A percentile compares a stretch with the other conserved stretches of the same genome.
Evolutionary conservation across 371 early-diverging fungal species (phyloP).

Genomic region (Edhazardia aedis): DNA sequence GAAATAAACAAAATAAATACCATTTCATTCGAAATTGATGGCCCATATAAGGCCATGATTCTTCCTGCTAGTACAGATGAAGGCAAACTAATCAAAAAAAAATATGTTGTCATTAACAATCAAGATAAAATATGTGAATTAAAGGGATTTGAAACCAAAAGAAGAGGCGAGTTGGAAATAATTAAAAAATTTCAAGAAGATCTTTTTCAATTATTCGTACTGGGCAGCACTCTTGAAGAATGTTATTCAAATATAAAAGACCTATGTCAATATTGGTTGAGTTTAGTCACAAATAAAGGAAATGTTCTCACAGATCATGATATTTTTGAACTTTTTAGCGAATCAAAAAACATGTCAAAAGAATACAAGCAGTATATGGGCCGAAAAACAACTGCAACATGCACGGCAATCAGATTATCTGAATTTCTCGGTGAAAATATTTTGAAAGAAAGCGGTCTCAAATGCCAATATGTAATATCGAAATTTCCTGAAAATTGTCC

Average conservation of each 20-base stretch:
- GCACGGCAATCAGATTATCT: constrained; percentile 74
- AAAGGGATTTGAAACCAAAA: constrained; percentile 93
- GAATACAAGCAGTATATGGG: constrained; percentile 62
- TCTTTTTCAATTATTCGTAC: constrained; percentile 67
- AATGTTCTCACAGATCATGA: constrained; percentile 61
- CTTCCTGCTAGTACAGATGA: constrained; percentile 82
- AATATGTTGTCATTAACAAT: constrained; percentile 86
- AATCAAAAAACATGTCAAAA: constrained; percentile 86
- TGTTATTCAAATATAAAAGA: constrained; percentile 70
- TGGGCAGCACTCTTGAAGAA: constrained; percentile 61
- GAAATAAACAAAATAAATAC: constrained; percentile 61
- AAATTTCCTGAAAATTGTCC: constrained; percentile 61
- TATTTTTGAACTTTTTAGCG: constrained; percentile 81
- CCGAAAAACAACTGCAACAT: constrained; percentile 73
- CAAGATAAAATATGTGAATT: constrained; percentile 82
- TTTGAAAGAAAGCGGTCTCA: constrained; percentile 80
- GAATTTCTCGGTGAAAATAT: constrained; percentile 89
- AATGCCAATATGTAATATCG: constrained; percentile 82
- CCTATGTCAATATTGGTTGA: constrained; percentile 79
- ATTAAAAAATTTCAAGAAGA: constrained; percentile 88
- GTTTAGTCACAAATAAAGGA: constrained; percentile 64
- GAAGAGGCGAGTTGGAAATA: constrained; percentile 88
- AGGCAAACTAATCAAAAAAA: constrained; percentile 82
- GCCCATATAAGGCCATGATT: constrained; percentile 95
- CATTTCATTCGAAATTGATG: constrained; percentile 95